These are phyloP conservation scores for Suillus subalutaceus DNA, from an alignment of 768 basidiomycete genomes.

Conservation along the genomic window DNA sequence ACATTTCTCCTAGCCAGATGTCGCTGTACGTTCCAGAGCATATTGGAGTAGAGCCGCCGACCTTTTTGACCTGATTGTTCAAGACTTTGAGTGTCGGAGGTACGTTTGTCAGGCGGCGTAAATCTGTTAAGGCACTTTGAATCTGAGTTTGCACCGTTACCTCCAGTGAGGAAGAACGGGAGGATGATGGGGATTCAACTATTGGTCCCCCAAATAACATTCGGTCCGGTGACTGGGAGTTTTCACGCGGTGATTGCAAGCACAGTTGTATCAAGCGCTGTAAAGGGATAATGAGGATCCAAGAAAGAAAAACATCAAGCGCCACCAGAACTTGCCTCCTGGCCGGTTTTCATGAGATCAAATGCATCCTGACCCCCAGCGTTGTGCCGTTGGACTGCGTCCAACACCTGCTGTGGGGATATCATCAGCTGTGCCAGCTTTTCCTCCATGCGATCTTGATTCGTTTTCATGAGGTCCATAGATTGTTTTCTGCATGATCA, in stretches of 20 bases:
- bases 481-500: constrained; percentile 35
- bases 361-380: constrained; percentile 46
- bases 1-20: constrained; percentile 57
- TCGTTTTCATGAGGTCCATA: constrained; percentile 25
- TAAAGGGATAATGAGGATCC: not conserved
- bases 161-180: constrained; percentile 25
- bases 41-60: constrained; percentile 39
- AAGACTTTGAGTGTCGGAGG: constrained; percentile 56
- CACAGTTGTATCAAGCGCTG: constrained; percentile 25
- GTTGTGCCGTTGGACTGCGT: constrained; percentile 41
- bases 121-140: constrained; percentile 47
- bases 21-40: constrained; percentile 58
- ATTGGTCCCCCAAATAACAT: constrained; percentile 23
- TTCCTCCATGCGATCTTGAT: constrained; percentile 40
- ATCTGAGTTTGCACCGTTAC: constrained; percentile 39
- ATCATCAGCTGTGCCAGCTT: constrained; percentile 44
- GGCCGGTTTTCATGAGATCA: constrained; percentile 55
- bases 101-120: constrained; percentile 55
- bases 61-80: constrained; percentile 52
- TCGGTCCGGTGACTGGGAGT: not conserved
- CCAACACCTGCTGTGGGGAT: constrained; percentile 38
- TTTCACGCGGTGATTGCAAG: not conserved
- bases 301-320: not conserved
- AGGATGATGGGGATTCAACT: constrained; percentile 25
- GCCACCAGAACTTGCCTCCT: constrained; percentile 39